Conservation (phyloP, 2,329 filamentous ascomycete species). For the Coniosporium tulheliwenetii region DNA sequence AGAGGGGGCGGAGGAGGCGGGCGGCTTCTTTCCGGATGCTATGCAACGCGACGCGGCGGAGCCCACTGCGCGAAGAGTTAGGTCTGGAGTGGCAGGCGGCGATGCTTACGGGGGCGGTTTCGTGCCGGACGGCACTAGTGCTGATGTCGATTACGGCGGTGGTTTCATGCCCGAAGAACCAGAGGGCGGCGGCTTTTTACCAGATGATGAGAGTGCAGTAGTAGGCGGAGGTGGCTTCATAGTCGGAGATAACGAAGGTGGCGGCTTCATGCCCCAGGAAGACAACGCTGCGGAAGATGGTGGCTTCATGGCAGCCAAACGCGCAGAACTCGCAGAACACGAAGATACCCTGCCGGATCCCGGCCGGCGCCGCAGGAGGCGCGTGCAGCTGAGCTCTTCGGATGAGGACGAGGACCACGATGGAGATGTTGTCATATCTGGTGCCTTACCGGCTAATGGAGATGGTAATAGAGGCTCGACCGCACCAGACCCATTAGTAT, state of each 20-base stretch:
- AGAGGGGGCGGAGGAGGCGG: conserved; percentile 8
- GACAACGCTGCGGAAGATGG: conserved; percentile 1
- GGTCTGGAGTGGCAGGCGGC: neutral
- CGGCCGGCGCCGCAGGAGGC: too few relatives aligned
- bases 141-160: conserved; percentile 2
- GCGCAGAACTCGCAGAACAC: too few relatives aligned
- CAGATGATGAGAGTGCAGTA: conserved; percentile 9
- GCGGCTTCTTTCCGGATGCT: conserved; percentile 30
- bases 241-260: neutral
- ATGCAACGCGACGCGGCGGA: conserved; percentile 27
- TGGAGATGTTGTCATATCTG: too few relatives aligned
- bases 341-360: too few relatives aligned
- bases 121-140: conserved; percentile 2
- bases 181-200: conserved; percentile 4
- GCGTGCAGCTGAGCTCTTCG: too few relatives aligned
- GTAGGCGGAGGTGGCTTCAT: conserved; percentile 7
- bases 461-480: too few relatives aligned
- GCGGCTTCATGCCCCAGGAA: conserved; percentile 2
- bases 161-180: conserved; percentile 7
- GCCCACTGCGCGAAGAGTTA: conserved; percentile 6
- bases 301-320: neutral
- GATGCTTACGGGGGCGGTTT: conserved; percentile 5
- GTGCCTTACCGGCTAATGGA: too few relatives aligned
- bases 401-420: too few relatives aligned
- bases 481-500: too few relatives aligned